phyloP scores from a whole-genome alignment of 768 basidiomycete species.

The Astraeus odoratus region DNA sequence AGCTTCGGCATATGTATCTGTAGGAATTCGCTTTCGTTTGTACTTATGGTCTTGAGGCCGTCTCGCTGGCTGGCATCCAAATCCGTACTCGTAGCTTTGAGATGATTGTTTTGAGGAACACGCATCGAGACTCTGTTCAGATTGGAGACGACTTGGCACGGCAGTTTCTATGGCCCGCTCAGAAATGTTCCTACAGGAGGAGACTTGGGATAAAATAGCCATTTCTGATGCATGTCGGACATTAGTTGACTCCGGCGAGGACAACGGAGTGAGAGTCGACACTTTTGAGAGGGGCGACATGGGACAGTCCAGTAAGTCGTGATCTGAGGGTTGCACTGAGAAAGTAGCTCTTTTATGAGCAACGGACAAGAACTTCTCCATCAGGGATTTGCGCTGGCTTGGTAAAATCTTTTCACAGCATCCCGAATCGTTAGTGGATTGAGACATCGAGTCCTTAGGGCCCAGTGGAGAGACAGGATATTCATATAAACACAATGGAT shows the following conservation, averaged over 20 bases:
- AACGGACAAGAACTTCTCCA: constrained; percentile 24
- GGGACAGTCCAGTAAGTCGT: constrained; percentile 7
- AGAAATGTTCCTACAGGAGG: constrained; percentile 6
- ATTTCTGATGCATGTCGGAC: constrained; percentile 1
- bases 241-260: constrained; percentile 16
- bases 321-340: constrained; percentile 1
- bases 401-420: constrained; percentile 7
- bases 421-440: not conserved
- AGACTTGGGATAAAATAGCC: constrained; percentile 15
- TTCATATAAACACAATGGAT: constrained; percentile 5
- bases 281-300: constrained; percentile 21
- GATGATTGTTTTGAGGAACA: not conserved
- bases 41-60: constrained; percentile 4
- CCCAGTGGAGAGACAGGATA: not conserved
- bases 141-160: not conserved
- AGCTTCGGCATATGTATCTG: constrained; percentile 1
- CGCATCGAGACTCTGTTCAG: not conserved
- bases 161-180: not conserved
- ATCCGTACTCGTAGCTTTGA: constrained; percentile 4
- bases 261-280: constrained; percentile 25
- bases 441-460: not conserved
- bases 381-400: constrained; percentile 16
- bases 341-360: constrained; percentile 9
- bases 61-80: constrained; percentile 11
- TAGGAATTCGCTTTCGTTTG: constrained; percentile 15